A percentile compares a stretch with the other conserved stretches of the same genome.
phyloP scores from a whole-genome alignment of 495 filamentous ascomycete genomes.

The Extremus antarcticus region DNA sequence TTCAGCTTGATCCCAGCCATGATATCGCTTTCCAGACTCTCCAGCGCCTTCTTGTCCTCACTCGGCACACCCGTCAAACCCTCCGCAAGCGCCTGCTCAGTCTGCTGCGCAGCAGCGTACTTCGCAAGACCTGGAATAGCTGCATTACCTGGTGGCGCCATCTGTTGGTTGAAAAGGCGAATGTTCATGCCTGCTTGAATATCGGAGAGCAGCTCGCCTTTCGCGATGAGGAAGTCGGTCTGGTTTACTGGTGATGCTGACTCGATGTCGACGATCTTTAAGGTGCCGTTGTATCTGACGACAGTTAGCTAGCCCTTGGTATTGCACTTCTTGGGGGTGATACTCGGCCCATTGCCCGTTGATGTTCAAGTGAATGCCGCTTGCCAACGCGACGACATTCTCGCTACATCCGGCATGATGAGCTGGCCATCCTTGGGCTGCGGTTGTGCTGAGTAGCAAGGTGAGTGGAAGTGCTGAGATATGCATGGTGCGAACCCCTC shows the following conservation, averaged over 20 bases:
- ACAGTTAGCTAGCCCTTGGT: too few relatives aligned
- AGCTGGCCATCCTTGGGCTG: too few relatives aligned
- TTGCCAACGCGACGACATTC: too few relatives aligned
- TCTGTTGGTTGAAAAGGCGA: slow-evolving; percentile 4
- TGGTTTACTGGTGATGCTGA: neutral
- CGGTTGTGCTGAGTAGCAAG: too few relatives aligned
- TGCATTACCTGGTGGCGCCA: slow-evolving; percentile 3
- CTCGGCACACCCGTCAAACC: neutral
- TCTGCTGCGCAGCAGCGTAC: slow-evolving; percentile 2
- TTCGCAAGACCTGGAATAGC: slow-evolving; percentile 3
- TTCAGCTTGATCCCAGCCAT: slow-evolving; percentile 5
- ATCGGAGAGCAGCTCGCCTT: slow-evolving; percentile 4
- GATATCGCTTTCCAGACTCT: slow-evolving; percentile 2
- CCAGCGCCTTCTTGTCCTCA: neutral
- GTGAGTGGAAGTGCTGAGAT: too few relatives aligned
- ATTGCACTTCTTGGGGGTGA: too few relatives aligned
- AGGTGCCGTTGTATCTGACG: slow-evolving; percentile 1
- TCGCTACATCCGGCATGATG: too few relatives aligned
- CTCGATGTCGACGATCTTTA: slow-evolving; percentile 3
- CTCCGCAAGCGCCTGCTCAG: slow-evolving; percentile 2
- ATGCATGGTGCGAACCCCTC: too few relatives aligned
- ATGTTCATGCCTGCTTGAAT: slow-evolving; percentile 5
- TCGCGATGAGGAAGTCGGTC: slow-evolving; percentile 3
- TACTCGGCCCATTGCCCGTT: too few relatives aligned
- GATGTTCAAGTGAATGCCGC: too few relatives aligned